A percentile compares a stretch with the other conserved stretches of the same genome.
Evolutionary conservation across 805 yeast genomes (phyloP).

Genomic region (Suhomyces sp.): DNA sequence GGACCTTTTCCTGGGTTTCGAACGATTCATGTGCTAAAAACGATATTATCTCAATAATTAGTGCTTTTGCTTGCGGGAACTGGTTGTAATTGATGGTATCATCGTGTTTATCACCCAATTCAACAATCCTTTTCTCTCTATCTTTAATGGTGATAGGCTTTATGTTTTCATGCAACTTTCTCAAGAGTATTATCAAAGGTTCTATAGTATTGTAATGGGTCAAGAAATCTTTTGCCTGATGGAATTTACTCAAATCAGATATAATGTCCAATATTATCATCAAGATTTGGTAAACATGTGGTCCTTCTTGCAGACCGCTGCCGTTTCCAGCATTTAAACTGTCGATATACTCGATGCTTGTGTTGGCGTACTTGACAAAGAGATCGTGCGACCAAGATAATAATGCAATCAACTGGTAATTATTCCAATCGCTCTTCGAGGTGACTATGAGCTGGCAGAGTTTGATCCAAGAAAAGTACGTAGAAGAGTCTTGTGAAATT

Average conservation of each 20-base stretch:
- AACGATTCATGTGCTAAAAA: constrained; percentile 50
- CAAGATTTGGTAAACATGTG: neutral
- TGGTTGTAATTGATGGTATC: constrained; percentile 15
- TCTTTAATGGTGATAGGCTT: constrained; percentile 8
- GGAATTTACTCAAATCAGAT: constrained; percentile 39
- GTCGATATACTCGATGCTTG: constrained; percentile 2
- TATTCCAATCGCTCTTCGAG: constrained; percentile 41
- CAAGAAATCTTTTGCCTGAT: constrained; percentile 39
- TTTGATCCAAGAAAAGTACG: constrained; percentile 15
- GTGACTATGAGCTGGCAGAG: constrained; percentile 35
- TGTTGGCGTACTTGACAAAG: constrained; percentile 16
- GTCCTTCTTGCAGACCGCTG: neutral
- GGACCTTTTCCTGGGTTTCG: constrained; percentile 61
- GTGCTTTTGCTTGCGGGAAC: constrained; percentile 59
- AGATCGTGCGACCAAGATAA: constrained; percentile 41
- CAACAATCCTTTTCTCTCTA: constrained; percentile 29
- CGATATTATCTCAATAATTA: constrained; percentile 65
- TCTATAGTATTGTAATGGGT: constrained; percentile 38
- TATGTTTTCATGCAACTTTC: constrained; percentile 40
- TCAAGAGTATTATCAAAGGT: constrained; percentile 34
- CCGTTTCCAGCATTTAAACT: neutral
- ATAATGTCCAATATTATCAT: constrained; percentile 39
- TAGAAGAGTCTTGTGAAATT: neutral
- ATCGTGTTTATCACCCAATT: constrained; percentile 15
- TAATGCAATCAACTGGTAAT: constrained; percentile 33